Evolutionary conservation across 108 stramenopile species (phyloP), one percentile per base, ranked within the genome.

Genomic region (Fragilariopsis cylindrus): DNA sequence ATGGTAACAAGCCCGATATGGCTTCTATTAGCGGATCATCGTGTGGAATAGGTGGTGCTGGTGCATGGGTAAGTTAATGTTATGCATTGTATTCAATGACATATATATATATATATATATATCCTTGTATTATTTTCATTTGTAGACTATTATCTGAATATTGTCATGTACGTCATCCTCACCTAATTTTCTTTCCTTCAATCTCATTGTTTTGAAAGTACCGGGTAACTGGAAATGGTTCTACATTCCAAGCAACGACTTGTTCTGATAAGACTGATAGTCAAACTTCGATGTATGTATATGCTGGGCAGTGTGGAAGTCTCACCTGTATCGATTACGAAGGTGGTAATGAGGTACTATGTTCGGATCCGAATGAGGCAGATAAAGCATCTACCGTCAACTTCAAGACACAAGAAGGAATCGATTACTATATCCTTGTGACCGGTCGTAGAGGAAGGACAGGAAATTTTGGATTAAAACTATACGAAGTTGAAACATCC

Each of bases 401-500:
- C 46, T 68, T 68, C 30, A 48, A 50, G 45, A 52, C 67, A 44
- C 67, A 68, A 68, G 49, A 50, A 12, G 67, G 46, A 16, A 19
- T 68, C 5, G n/a, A 45, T 50, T 68, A 68, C 40, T 52, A 39
- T 18, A 52, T 68, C 50, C 49, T 68, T 21, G 67, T 68, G 5
- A 18, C 62, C 21, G 62, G 67, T n/a, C 16, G 58, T 30, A 8
- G 16, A 18, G 58, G 18, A 9, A 18, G 19, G n/a, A 48, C 30
- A 4, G 67, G 67, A 52, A 19, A 1, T 40, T 68, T 68, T 18
- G 48, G 67, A 50, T n/a, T 68, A 3, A 48, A 16, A 21, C 4
- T 68, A 11, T 50, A 47, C 4, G 67, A 68, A 48, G 16, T 49
- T 4, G 40, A 21, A 43, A n/a, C 67, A 3, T 21, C 47, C 7